phyloP scores from a whole-genome alignment of 2,329 filamentous ascomycete genomes.

The Aureobasidium leucospermi region DNA sequence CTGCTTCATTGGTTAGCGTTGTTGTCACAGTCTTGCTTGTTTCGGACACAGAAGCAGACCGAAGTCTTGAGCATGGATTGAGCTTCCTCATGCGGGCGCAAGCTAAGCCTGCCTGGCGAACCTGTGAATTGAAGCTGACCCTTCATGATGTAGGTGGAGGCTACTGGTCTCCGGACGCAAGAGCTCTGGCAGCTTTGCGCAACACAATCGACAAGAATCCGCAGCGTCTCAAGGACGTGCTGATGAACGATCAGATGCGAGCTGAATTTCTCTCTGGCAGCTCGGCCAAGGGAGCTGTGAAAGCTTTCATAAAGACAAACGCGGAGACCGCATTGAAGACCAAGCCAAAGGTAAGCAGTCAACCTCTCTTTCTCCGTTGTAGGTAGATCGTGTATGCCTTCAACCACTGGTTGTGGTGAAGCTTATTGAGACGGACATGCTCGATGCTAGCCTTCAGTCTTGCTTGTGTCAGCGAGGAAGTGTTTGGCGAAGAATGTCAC shows the following conservation, averaged over 20 bases:
- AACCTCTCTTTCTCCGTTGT: slow-evolving; percentile 1
- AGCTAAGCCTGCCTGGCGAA: background rate
- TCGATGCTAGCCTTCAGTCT: background rate
- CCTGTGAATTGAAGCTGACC: slow-evolving; percentile 1
- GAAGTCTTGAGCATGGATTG: background rate
- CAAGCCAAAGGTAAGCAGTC: slow-evolving; percentile 64
- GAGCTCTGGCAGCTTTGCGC: slow-evolving; percentile 59
- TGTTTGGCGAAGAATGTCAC: background rate
- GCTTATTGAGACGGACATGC: background rate
- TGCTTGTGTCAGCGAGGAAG: slow-evolving; percentile 3
- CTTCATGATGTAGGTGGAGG: slow-evolving; percentile 54
- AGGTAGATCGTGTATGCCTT: background rate
- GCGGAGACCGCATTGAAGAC: slow-evolving; percentile 71
- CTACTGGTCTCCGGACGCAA: slow-evolving; percentile 69
- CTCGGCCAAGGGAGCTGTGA: slow-evolving; percentile 50
- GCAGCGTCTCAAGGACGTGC: slow-evolving; percentile 58
- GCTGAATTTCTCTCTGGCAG: slow-evolving; percentile 56
- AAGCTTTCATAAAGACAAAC: slow-evolving; percentile 63
- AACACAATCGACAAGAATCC: slow-evolving; percentile 69
- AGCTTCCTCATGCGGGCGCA: background rate
- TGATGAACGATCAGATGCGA: slow-evolving; percentile 56
- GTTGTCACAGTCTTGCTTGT: background rate
- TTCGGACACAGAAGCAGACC: background rate
- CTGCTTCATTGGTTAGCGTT: background rate
- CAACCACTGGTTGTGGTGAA: background rate